These are phyloP conservation scores for Ophiocordyceps camponoti-rufipedis DNA, from an alignment of 2,329 filamentous ascomycete species.

Conservation along the genomic window DNA sequence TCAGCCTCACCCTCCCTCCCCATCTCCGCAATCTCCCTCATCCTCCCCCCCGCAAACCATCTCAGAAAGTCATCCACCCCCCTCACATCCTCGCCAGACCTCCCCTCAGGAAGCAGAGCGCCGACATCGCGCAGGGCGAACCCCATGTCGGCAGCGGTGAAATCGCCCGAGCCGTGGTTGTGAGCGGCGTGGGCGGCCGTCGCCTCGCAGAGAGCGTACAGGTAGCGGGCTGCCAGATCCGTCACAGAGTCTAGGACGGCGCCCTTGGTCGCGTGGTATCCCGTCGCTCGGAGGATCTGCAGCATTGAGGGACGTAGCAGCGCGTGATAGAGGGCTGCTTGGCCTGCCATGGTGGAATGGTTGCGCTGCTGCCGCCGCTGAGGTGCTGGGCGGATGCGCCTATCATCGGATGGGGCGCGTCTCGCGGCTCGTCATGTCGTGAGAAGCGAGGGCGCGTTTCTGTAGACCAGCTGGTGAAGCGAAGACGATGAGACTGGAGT, in stretches of 20 bases:
- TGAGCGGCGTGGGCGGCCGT: slow-evolving; percentile 54
- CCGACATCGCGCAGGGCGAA: slow-evolving; percentile 73
- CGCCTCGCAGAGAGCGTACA: slow-evolving; percentile 53
- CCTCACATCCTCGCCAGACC: slow-evolving; percentile 55
- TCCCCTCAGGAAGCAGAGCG: slow-evolving; percentile 49
- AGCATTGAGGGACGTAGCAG: slow-evolving; percentile 75
- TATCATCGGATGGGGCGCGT: neutral
- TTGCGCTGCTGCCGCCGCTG: neutral
- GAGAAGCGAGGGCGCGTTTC: neutral
- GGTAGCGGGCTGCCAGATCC: slow-evolving; percentile 68
- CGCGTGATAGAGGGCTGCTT: slow-evolving; percentile 42
- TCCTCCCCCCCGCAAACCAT: slow-evolving; percentile 59
- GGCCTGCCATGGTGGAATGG: slow-evolving; percentile 20
- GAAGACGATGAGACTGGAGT: no score
- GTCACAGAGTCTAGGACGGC: slow-evolving; percentile 77
- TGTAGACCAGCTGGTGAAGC: neutral
- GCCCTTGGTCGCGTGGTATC: slow-evolving; percentile 68
- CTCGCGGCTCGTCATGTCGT: neutral
- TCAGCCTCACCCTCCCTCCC: slow-evolving; percentile 49
- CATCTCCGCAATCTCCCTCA: slow-evolving; percentile 65
- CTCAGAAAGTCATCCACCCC: slow-evolving; percentile 62
- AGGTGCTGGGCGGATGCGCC: neutral
- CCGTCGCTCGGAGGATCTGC: slow-evolving; percentile 79
- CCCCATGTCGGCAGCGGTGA: slow-evolving; percentile 53
- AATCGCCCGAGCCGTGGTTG: slow-evolving; percentile 37